Conservation (phyloP, 2,329 filamentous ascomycete species). For the Fonsecaea pedrosoi region DNA sequence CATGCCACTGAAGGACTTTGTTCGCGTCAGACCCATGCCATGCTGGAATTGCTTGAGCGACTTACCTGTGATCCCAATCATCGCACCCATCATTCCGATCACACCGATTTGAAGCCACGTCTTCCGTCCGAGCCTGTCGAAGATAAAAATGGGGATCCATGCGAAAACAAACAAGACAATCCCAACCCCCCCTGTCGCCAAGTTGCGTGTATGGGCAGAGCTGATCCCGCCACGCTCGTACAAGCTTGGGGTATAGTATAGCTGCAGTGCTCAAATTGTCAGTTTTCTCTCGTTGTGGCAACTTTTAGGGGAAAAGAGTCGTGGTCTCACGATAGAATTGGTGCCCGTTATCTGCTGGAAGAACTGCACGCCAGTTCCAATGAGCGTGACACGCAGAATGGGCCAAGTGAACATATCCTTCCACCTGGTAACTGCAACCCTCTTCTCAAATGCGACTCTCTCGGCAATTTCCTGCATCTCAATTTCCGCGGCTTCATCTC, state of each 20-base stretch:
- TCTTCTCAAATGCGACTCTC: conserved; percentile 57
- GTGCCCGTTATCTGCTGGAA: conserved; percentile 58
- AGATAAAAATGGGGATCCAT: conserved; percentile 52
- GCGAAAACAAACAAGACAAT: conserved; percentile 58
- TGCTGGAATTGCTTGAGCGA: background rate
- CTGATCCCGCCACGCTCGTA: conserved; percentile 55
- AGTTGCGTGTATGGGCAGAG: conserved; percentile 52
- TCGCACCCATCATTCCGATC: conserved; percentile 23
- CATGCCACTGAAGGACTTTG: conserved; percentile 40
- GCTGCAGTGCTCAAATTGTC: background rate
- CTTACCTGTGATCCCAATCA: conserved; percentile 24
- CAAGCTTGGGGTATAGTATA: conserved; percentile 50
- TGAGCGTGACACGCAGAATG: conserved; percentile 50
- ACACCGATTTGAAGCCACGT: conserved; percentile 25
- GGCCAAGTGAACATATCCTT: conserved; percentile 20
- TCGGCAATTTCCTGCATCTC: conserved; percentile 53
- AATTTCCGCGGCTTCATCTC: conserved; percentile 47
- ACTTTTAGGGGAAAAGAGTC: background rate
- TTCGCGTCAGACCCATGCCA: conserved; percentile 39
- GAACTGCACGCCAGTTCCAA: conserved; percentile 57
- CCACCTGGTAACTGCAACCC: conserved; percentile 43
- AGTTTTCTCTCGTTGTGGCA: background rate
- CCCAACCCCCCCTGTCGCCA: conserved; percentile 60
- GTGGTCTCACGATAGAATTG: conserved; percentile 47
- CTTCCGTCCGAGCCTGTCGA: conserved; percentile 52